Evolutionary conservation across 768 basidiomycete species (phyloP).

Genomic region (Hygrophoropsis aurantiaca): DNA sequence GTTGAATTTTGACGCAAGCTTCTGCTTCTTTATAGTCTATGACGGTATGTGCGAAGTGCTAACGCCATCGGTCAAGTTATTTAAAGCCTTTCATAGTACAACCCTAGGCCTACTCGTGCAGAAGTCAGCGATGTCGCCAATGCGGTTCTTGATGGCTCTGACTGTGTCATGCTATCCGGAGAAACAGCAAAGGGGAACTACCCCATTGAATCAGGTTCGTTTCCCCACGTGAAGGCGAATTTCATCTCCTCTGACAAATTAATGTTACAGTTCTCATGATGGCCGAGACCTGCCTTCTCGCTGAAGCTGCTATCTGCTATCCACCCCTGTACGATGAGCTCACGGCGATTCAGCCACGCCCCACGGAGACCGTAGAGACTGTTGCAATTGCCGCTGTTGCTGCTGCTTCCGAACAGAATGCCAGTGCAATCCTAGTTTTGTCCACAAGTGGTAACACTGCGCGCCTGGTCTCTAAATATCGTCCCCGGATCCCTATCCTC

Average conservation of each 20-base stretch:
- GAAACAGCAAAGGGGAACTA: slow-evolving; percentile 99
- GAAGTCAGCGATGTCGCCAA: slow-evolving; percentile 99
- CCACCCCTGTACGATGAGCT: slow-evolving; percentile 92
- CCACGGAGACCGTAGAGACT: slow-evolving; percentile 94
- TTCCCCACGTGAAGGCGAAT: background rate
- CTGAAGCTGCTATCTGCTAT: slow-evolving; percentile 94
- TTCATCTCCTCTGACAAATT: slow-evolving; percentile 4
- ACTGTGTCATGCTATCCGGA: slow-evolving; percentile 99
- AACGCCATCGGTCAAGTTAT: background rate
- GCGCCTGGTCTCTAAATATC: slow-evolving; percentile 94
- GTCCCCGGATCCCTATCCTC: slow-evolving; percentile 91
- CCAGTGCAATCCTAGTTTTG: slow-evolving; percentile 92
- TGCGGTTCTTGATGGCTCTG: slow-evolving; percentile 96
- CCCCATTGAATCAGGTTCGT: slow-evolving; percentile 89
- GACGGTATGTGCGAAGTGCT: slow-evolving; percentile 59
- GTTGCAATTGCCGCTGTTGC: slow-evolving; percentile 95
- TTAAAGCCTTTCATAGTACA: slow-evolving; percentile 60
- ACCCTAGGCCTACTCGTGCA: slow-evolving; percentile 97
- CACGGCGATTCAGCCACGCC: slow-evolving; percentile 72
- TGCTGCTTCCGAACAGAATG: slow-evolving; percentile 92
- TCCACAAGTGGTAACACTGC: slow-evolving; percentile 97
- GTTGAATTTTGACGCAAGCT: slow-evolving; percentile 5
- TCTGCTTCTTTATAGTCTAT: slow-evolving; percentile 63
- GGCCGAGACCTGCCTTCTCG: slow-evolving; percentile 98
- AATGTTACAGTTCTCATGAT: slow-evolving; percentile 84